Evolutionary conservation across 169 alveolate species (phyloP).

Genomic region (Plasmodium billcollinsi): DNA sequence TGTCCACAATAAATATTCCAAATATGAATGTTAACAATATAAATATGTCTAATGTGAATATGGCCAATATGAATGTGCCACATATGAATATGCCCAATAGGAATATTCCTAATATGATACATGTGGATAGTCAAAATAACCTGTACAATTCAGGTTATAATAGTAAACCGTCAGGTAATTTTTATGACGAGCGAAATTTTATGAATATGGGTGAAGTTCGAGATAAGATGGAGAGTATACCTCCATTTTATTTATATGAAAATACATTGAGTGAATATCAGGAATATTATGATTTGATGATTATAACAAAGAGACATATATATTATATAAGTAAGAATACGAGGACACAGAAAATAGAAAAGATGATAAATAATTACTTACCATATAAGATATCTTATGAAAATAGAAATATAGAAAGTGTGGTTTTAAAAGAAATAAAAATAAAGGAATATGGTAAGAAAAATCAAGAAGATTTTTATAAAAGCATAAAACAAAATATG

Average conservation of each 20-base stretch:
- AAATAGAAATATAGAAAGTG: slow-evolving; percentile 40
- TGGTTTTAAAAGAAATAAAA: slow-evolving; percentile 10
- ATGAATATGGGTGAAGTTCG: background rate
- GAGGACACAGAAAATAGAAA: slow-evolving; percentile 41
- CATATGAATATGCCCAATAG: background rate
- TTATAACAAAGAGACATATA: slow-evolving; percentile 39
- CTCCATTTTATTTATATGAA: slow-evolving; percentile 73
- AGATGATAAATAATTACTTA: slow-evolving; percentile 58
- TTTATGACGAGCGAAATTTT: background rate
- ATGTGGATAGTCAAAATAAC: background rate
- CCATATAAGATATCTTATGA: slow-evolving; percentile 20
- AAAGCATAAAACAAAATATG: slow-evolving; percentile 1
- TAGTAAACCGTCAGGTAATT: background rate
- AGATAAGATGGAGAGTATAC: slow-evolving; percentile 33
- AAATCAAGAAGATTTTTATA: background rate
- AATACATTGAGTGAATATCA: slow-evolving; percentile 73
- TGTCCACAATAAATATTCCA: too few relatives aligned
- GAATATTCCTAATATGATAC: background rate
- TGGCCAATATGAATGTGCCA: background rate
- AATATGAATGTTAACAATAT: slow-evolving; percentile 1
- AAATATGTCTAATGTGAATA: background rate
- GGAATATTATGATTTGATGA: slow-evolving; percentile 48
- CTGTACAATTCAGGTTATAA: too few relatives aligned
- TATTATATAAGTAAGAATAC: slow-evolving; percentile 68
- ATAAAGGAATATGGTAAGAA: background rate